Evolutionary conservation across 768 basidiomycete genomes (phyloP).

Genomic region (Rhizopogon rudus): DNA sequence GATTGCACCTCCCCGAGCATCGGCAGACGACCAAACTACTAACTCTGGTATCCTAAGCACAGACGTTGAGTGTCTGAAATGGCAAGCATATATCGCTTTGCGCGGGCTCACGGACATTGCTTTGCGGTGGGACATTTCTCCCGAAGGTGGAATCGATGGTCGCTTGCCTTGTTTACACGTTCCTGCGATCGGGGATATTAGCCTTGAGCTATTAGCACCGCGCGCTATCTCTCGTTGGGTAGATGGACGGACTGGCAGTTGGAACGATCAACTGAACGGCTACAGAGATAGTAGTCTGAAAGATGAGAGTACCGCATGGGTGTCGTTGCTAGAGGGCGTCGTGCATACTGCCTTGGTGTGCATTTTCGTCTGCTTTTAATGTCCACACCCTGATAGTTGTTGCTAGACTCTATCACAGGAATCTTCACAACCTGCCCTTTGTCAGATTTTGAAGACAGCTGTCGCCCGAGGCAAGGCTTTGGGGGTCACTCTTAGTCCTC

Average conservation of each 20-base stretch:
- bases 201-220: slow-evolving; percentile 55
- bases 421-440: slow-evolving; percentile 34
- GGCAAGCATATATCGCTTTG: slow-evolving; percentile 75
- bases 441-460: slow-evolving; percentile 36
- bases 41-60: slow-evolving; percentile 44
- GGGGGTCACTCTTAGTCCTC: slow-evolving; percentile 52
- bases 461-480: slow-evolving; percentile 28
- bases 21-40: slow-evolving; percentile 3
- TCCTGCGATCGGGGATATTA: slow-evolving; percentile 29
- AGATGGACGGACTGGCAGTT: slow-evolving; percentile 42
- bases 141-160: slow-evolving; percentile 64
- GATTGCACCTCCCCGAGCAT: slow-evolving; percentile 47
- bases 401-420: slow-evolving; percentile 37
- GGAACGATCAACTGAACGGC: slow-evolving; percentile 53
- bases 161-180: slow-evolving; percentile 69
- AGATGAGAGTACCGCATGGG: slow-evolving; percentile 81
- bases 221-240: slow-evolving; percentile 73
- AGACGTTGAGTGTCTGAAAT: slow-evolving; percentile 86
- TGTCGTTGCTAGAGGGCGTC: slow-evolving; percentile 68
- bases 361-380: background rate
- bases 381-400: slow-evolving; percentile 4
- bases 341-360: slow-evolving; percentile 75
- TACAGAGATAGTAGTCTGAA: slow-evolving; percentile 54
- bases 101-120: slow-evolving; percentile 46
- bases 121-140: slow-evolving; percentile 63